phyloP scores from a whole-genome alignment of 108 stramenopile species.

The Conticribra guillardii region DNA sequence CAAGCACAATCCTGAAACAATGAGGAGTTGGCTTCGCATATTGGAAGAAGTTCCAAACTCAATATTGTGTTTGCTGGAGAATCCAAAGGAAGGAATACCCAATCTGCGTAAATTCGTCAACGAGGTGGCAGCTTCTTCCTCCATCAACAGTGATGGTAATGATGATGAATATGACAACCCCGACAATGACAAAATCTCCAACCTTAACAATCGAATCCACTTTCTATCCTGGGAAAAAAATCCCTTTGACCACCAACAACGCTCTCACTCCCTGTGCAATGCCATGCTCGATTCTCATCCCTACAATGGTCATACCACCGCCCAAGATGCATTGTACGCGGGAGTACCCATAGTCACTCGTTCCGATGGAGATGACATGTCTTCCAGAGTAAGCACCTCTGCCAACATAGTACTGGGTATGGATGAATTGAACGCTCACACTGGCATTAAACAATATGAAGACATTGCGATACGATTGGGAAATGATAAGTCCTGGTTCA shows the following conservation, averaged over 20 bases:
- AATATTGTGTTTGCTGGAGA: slow-evolving; percentile 80
- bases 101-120: slow-evolving; percentile 73
- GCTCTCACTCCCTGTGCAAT: slow-evolving; percentile 82
- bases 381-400: slow-evolving; percentile 79
- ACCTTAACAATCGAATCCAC: slow-evolving; percentile 68
- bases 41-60: slow-evolving; percentile 79
- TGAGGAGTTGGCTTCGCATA: slow-evolving; percentile 81
- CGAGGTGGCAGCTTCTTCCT: slow-evolving; percentile 34
- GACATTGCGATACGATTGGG: slow-evolving; percentile 75
- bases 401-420: slow-evolving; percentile 80
- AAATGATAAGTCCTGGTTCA: slow-evolving; percentile 53
- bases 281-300: slow-evolving; percentile 85
- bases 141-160: too few species aligned
- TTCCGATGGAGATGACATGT: slow-evolving; percentile 86
- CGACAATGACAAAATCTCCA: slow-evolving; percentile 39
- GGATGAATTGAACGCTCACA: slow-evolving; percentile 78
- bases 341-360: slow-evolving; percentile 86
- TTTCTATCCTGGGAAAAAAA: slow-evolving; percentile 83
- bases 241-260: slow-evolving; percentile 84
- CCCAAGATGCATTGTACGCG: slow-evolving; percentile 83
- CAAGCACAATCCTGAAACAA: slow-evolving; percentile 85
- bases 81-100: slow-evolving; percentile 63
- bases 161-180: slow-evolving; percentile 13
- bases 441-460: slow-evolving; percentile 67
- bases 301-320: slow-evolving; percentile 89